A percentile compares a stretch with the other conserved stretches of the same genome.
These are phyloP conservation scores for Exophiala viscosa DNA, from an alignment of 2,329 filamentous ascomycete species.

Conservation along the genomic window DNA sequence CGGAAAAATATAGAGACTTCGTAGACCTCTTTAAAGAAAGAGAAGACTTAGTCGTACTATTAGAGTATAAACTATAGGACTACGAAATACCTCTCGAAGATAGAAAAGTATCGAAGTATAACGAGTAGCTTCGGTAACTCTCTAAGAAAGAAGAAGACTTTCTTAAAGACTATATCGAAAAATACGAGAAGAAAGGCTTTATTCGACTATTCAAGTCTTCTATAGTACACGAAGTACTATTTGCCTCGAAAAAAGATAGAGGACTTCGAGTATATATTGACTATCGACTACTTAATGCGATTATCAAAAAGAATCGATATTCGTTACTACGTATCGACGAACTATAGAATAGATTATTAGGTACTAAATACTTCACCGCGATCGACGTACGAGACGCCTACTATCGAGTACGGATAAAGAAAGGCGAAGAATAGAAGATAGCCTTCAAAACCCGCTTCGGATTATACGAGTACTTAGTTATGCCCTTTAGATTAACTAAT, in stretches of 20 bases:
- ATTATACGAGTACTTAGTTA: slow-evolving; percentile 4
- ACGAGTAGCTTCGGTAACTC: too few species aligned
- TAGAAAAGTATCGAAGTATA: not conserved
- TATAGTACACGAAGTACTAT: not conserved
- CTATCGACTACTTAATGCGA: not conserved
- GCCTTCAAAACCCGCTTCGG: slow-evolving; percentile 18
- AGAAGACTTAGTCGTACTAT: not conserved
- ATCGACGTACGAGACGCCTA: slow-evolving; percentile 5
- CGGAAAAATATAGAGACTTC: not conserved
- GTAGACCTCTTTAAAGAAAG: not conserved
- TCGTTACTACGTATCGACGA: not conserved
- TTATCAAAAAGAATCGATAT: not conserved
- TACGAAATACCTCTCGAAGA: not conserved
- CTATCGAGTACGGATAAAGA: slow-evolving; percentile 16
- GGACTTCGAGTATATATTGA: not conserved
- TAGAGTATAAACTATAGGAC: not conserved
- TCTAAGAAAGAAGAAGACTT: not conserved
- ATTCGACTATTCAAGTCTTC: not conserved
- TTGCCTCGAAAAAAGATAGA: not conserved
- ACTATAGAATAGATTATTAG: not conserved
- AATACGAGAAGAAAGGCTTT: not conserved
- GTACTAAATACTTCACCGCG: too few species aligned
- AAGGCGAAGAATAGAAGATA: slow-evolving; percentile 25
- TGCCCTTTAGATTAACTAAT: slow-evolving; percentile 1
- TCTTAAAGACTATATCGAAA: not conserved